Percentiles rank a stretch among this genome's conserved stretches.
These are phyloP conservation scores for Amanita pseudoporphyria DNA, from an alignment of 768 basidiomycete species.

Conservation along the genomic window DNA sequence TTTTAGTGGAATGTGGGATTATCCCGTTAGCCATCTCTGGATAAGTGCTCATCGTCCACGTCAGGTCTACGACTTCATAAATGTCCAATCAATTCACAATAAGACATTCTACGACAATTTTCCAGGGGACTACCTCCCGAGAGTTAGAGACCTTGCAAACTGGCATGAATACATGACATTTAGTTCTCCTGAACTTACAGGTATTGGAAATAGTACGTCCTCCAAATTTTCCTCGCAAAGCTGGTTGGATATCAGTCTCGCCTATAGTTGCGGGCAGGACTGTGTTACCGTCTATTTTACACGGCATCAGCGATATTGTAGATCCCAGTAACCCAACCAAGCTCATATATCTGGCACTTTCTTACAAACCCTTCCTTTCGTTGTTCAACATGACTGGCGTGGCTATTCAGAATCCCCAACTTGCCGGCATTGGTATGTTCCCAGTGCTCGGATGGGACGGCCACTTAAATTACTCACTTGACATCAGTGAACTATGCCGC, in stretches of 20 bases:
- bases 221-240: background rate
- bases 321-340: constrained; percentile 43
- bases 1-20: too few species aligned
- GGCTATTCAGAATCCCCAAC: constrained; percentile 36
- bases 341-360: constrained; percentile 47
- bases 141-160: constrained; percentile 54
- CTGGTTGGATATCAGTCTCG: background rate
- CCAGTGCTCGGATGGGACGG: background rate
- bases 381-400: constrained; percentile 71
- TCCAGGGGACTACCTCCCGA: constrained; percentile 39
- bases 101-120: constrained; percentile 36
- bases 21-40: too few species aligned
- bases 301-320: constrained; percentile 40
- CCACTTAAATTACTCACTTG: too few species aligned
- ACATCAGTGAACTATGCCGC: constrained; percentile 52
- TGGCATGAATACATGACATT: constrained; percentile 70
- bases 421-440: constrained; percentile 48
- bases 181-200: constrained; percentile 34
- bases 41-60: background rate
- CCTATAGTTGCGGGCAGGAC: constrained; percentile 57
- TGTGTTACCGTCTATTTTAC: constrained; percentile 50
- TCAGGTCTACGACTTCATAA: constrained; percentile 66
- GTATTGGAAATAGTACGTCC: constrained; percentile 56
- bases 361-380: constrained; percentile 73
- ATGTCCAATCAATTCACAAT: constrained; percentile 63